These are phyloP conservation scores for Dentipellis fragilis DNA, from an alignment of 768 basidiomycete genomes.

Conservation along the genomic window DNA sequence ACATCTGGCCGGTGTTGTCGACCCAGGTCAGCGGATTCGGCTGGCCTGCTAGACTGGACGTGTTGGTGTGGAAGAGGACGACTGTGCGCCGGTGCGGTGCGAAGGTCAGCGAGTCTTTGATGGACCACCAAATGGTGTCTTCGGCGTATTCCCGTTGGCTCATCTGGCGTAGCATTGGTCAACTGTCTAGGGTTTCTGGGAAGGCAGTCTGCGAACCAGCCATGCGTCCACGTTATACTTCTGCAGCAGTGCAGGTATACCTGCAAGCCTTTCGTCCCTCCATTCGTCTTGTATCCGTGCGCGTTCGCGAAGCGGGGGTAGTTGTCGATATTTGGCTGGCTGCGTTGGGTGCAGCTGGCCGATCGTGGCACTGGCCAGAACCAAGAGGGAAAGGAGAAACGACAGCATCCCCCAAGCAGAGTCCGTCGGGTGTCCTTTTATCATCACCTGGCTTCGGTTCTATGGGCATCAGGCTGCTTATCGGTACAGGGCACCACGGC, in stretches of 20 bases:
- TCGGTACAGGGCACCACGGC: neutral
- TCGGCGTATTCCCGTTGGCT: conserved; percentile 43
- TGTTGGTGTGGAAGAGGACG: conserved; percentile 38
- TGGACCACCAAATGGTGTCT: conserved; percentile 42
- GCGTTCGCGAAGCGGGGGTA: conserved; percentile 22
- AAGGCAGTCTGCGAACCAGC: conserved; percentile 24
- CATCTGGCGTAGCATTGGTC: conserved; percentile 21
- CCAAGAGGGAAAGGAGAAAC: too few species aligned
- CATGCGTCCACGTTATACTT: conserved; percentile 35
- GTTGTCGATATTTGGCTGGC: neutral
- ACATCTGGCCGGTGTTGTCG: conserved; percentile 39
- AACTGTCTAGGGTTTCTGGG: neutral
- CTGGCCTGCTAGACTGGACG: conserved; percentile 23
- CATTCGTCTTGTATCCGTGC: conserved; percentile 31
- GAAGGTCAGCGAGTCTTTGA: conserved; percentile 39
- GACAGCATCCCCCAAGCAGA: too few species aligned
- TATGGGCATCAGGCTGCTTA: neutral
- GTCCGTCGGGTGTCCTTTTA: too few species aligned
- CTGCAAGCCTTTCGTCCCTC: conserved; percentile 29
- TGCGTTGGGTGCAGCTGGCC: neutral
- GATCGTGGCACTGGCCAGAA: neutral
- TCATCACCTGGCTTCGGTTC: neutral
- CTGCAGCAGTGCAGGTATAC: conserved; percentile 30
- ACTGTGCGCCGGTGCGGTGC: conserved; percentile 39
- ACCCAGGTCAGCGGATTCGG: conserved; percentile 38